phyloP scores from a whole-genome alignment of 192 early-diverging fungal genomes.

The Backusella macrospora region DNA sequence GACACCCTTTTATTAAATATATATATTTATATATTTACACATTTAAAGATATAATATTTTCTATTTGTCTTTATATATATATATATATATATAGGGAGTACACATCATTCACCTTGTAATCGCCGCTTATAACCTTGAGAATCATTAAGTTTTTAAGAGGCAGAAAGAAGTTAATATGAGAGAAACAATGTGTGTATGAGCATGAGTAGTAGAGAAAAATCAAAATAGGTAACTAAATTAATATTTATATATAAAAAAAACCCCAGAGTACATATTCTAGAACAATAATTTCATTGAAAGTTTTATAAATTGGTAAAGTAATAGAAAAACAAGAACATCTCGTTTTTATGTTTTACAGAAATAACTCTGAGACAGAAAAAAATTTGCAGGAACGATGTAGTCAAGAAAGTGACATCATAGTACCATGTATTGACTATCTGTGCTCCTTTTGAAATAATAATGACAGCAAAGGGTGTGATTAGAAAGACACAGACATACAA shows the following conservation, averaged over 20 bases:
- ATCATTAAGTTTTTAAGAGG: slow-evolving; percentile 7
- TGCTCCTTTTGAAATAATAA: background rate
- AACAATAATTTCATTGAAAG: too few species aligned
- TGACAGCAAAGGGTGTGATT: background rate
- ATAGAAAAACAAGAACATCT: too few species aligned
- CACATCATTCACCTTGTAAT: background rate
- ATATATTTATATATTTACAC: too few species aligned
- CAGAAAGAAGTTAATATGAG: background rate
- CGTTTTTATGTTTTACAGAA: background rate
- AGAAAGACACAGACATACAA: background rate
- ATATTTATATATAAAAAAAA: too few species aligned
- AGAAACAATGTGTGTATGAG: background rate
- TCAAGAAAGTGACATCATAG: background rate
- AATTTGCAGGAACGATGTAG: background rate
- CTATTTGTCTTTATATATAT: background rate
- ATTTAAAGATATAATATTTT: background rate
- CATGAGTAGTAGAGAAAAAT: background rate
- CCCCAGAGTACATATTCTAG: too few species aligned
- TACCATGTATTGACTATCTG: background rate
- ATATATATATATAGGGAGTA: too few species aligned
- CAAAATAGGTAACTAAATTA: too few species aligned
- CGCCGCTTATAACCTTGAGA: slow-evolving; percentile 11
- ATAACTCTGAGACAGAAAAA: background rate
- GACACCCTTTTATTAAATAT: too few species aligned
- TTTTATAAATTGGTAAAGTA: too few species aligned